These are phyloP conservation scores for Colletotrichum brevisporum DNA, from an alignment of 2,329 filamentous ascomycete genomes.

Conservation along the genomic window DNA sequence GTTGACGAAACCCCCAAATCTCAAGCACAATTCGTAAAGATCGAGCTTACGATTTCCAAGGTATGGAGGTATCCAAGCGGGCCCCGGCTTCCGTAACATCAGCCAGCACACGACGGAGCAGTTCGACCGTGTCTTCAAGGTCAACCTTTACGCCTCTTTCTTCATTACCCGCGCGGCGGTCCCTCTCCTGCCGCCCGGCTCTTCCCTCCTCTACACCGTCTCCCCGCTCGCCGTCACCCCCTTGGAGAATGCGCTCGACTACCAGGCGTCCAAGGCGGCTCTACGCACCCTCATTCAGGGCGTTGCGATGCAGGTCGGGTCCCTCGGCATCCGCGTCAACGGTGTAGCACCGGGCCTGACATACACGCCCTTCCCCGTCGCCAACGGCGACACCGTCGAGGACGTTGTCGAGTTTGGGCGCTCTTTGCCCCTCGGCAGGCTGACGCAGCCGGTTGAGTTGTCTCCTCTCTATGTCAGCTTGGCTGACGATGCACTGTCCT, in stretches of 20 bases:
- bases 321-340: conserved; percentile 15
- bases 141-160: conserved; percentile 31
- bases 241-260: neutral
- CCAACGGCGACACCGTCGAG: conserved; percentile 2
- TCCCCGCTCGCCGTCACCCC: neutral
- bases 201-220: neutral
- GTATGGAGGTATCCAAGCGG: conserved; percentile 8
- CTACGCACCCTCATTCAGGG: neutral
- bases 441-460: conserved; percentile 33
- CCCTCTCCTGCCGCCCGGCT: neutral
- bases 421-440: conserved; percentile 13
- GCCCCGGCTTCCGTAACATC: conserved; percentile 12
- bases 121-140: conserved; percentile 16
- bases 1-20: neutral
- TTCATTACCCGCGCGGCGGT: conserved; percentile 26
- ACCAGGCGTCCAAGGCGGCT: neutral
- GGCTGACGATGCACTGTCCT: neutral
- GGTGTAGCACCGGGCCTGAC: conserved; percentile 9
- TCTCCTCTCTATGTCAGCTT: conserved; percentile 20
- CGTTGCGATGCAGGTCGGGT: neutral
- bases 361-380: conserved; percentile 18
- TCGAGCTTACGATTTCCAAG: neutral
- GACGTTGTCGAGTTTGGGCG: neutral
- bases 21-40: neutral
- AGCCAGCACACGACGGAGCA: conserved; percentile 6